phyloP scores from a whole-genome alignment of 768 basidiomycete genomes.

The Amyloporia xantha region DNA sequence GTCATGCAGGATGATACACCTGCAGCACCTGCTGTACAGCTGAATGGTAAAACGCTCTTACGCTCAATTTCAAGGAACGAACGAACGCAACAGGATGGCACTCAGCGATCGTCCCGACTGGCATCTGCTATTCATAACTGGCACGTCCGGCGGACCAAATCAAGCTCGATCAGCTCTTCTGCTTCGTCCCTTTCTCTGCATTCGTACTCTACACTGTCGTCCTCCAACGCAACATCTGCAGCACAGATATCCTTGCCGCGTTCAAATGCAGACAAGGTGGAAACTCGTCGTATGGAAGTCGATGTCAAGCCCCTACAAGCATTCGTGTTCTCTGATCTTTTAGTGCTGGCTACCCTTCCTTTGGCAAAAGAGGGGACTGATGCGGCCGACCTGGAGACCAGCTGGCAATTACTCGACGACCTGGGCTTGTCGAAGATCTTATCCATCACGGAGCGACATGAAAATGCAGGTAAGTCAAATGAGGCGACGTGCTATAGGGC shows the following conservation, averaged over 20 bases:
- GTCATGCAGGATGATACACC: not conserved
- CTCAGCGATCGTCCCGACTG: constrained; percentile 4
- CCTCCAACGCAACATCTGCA: constrained; percentile 6
- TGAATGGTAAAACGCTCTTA: not conserved
- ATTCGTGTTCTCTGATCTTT: constrained; percentile 63
- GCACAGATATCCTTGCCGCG: constrained; percentile 6
- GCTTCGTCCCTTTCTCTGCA: constrained; percentile 11
- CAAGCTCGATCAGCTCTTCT: constrained; percentile 20
- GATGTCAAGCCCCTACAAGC: constrained; percentile 10
- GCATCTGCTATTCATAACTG: constrained; percentile 36
- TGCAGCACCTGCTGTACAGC: not conserved
- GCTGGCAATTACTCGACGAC: constrained; percentile 38
- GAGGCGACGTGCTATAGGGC: no score
- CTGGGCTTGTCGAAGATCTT: constrained; percentile 46
- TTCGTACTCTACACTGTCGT: constrained; percentile 6
- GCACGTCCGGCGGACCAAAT: constrained; percentile 35
- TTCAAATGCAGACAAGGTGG: not conserved
- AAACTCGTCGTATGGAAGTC: not conserved
- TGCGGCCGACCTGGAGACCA: constrained; percentile 20
- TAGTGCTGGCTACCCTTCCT: constrained; percentile 47
- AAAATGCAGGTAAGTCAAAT: no score
- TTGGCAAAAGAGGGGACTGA: constrained; percentile 8
- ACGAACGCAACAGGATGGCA: not conserved
- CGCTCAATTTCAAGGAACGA: not conserved
- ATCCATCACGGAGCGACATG: no score